These are phyloP conservation scores for Talaromyces atroroseus DNA, from an alignment of 2,329 filamentous ascomycete genomes.

Conservation along the genomic window DNA sequence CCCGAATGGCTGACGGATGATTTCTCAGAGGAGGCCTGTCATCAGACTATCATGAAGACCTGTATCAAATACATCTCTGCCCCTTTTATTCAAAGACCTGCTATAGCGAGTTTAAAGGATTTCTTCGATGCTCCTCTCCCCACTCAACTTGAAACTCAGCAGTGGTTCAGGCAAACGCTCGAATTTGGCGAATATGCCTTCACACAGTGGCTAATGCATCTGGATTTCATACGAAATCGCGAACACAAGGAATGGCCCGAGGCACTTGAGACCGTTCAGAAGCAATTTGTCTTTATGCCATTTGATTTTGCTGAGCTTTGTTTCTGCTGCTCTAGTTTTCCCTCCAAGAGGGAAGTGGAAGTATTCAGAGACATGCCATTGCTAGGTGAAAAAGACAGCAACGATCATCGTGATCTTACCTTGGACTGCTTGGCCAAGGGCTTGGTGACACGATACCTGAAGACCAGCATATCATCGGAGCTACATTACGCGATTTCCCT, in stretches of 20 bases:
- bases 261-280: background rate
- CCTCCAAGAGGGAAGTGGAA: background rate
- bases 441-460: background rate
- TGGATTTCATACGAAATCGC: background rate
- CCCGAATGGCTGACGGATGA: background rate
- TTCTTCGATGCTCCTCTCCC: too few species aligned
- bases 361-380: background rate
- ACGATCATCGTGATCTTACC: background rate
- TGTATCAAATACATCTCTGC: background rate
- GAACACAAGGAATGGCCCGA: background rate
- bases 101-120: too few species aligned
- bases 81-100: too few species aligned
- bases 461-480: background rate
- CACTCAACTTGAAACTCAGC: too few species aligned
- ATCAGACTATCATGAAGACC: background rate
- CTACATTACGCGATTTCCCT: background rate
- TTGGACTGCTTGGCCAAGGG: background rate
- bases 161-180: too few species aligned
- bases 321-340: background rate
- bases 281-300: background rate
- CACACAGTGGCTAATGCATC: background rate
- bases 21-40: background rate
- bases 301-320: background rate
- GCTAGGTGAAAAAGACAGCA: too few species aligned
- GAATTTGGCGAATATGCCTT: background rate